Evolutionary conservation across 2,329 filamentous ascomycete species (phyloP).

Genomic region (Zelopaecilomyces penicillatus): DNA sequence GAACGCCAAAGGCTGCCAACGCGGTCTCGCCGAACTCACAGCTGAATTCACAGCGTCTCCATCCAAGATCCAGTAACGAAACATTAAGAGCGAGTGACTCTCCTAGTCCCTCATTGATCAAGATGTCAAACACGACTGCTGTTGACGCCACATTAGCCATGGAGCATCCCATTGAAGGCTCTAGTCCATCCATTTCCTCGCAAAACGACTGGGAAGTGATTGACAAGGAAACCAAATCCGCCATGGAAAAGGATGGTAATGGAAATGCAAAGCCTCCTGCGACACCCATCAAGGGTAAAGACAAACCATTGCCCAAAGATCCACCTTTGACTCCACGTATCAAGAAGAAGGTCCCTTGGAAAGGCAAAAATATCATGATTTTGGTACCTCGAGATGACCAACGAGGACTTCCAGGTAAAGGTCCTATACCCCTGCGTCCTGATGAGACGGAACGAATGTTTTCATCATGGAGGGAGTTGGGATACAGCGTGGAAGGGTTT

Average conservation of each 20-base stretch:
- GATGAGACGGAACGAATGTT: slow-evolving; percentile 54
- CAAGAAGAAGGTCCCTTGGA: slow-evolving; percentile 68
- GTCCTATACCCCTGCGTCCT: slow-evolving; percentile 45
- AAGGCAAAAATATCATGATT: slow-evolving; percentile 65
- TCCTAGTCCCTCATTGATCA: slow-evolving; percentile 18
- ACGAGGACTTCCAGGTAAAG: slow-evolving; percentile 48
- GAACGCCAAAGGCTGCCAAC: slow-evolving; percentile 37
- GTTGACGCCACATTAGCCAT: slow-evolving; percentile 19
- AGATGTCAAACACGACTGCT: slow-evolving; percentile 25
- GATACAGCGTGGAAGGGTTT: slow-evolving; percentile 62
- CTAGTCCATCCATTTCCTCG: neutral
- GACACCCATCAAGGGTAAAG: slow-evolving; percentile 27
- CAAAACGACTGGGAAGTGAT: neutral
- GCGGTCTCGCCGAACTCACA: slow-evolving; percentile 13
- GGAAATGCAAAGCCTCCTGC: slow-evolving; percentile 21
- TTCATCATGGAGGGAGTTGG: slow-evolving; percentile 57
- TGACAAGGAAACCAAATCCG: neutral
- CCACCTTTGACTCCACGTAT: slow-evolving; percentile 43
- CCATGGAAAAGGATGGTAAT: slow-evolving; percentile 11
- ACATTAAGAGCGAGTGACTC: slow-evolving; percentile 37
- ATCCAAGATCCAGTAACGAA: slow-evolving; percentile 46
- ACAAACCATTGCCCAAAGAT: slow-evolving; percentile 30
- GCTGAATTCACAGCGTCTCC: slow-evolving; percentile 30
- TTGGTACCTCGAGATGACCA: slow-evolving; percentile 60
- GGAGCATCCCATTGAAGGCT: slow-evolving; percentile 2